phyloP scores from a whole-genome alignment of 371 early-diverging fungal species.

The Mortierella sp. region DNA sequence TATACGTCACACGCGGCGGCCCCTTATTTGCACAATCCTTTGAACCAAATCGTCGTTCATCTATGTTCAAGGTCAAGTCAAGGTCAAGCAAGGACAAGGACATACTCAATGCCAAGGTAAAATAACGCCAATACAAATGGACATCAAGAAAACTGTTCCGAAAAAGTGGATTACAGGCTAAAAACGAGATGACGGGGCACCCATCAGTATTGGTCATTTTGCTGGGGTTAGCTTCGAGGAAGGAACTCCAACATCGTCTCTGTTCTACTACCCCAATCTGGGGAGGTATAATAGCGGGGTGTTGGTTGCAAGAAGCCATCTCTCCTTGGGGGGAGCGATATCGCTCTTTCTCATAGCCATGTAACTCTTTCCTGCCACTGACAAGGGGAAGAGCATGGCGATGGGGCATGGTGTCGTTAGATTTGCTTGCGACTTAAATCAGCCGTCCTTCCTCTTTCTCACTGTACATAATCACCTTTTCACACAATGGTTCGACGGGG shows the following conservation, averaged over 20 bases:
- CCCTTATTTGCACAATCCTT: too few relatives aligned
- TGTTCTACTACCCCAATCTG: neutral
- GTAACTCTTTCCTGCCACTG: neutral
- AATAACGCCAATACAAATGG: too few relatives aligned
- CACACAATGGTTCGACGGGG: neutral
- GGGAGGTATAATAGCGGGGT: neutral
- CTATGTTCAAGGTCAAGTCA: too few relatives aligned
- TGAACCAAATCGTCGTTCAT: too few relatives aligned
- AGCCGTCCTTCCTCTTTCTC: neutral
- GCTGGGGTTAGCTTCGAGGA: neutral
- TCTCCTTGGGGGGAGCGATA: neutral
- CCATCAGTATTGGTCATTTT: too few relatives aligned
- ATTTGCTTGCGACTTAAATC: slow-evolving; percentile 2
- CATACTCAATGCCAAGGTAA: too few relatives aligned
- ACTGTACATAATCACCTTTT: neutral
- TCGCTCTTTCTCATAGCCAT: neutral
- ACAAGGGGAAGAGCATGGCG: neutral
- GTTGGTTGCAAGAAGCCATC: neutral
- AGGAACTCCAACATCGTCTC: neutral
- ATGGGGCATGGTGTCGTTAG: slow-evolving; percentile 4
- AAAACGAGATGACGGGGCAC: too few relatives aligned
- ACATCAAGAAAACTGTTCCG: too few relatives aligned
- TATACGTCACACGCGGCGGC: too few relatives aligned
- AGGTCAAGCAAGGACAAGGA: too few relatives aligned
- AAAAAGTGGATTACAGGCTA: too few relatives aligned